phyloP scores from a whole-genome alignment of 495 filamentous ascomycete species.

The Xylaria sp. region DNA sequence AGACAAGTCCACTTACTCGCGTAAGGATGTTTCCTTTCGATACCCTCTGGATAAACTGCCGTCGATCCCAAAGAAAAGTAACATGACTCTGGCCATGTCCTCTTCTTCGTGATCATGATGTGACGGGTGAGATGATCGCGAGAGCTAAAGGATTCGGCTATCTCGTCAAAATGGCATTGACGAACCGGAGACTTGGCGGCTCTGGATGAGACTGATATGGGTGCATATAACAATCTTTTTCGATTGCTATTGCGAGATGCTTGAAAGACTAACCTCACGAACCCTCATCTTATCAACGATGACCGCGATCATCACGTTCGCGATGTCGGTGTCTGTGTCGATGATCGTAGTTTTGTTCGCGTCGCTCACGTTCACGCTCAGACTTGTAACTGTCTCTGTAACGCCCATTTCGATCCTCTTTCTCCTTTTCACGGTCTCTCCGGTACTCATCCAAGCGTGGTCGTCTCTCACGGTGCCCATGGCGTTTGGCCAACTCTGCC shows the following conservation, averaged over 20 bases:
- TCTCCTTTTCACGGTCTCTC: constrained; percentile 51
- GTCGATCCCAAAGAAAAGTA: neutral
- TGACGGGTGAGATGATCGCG: neutral
- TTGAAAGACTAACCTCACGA: neutral
- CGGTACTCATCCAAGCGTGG: constrained; percentile 55
- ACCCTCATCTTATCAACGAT: constrained; percentile 35
- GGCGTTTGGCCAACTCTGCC: constrained; percentile 37
- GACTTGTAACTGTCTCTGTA: constrained; percentile 53
- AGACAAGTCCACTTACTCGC: neutral
- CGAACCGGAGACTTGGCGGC: neutral
- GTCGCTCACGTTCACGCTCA: constrained; percentile 55
- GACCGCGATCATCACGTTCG: constrained; percentile 40
- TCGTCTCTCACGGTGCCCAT: constrained; percentile 42
- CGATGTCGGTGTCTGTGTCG: constrained; percentile 39
- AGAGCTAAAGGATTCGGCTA: neutral
- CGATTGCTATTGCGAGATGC: neutral
- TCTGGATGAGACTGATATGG: neutral
- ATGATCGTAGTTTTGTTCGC: constrained; percentile 45
- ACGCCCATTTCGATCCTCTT: constrained; percentile 47
- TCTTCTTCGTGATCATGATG: neutral
- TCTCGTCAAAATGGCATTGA: neutral
- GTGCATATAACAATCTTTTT: neutral
- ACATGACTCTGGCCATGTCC: neutral
- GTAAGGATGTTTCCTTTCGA: neutral
- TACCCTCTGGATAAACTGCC: neutral